Evolutionary conservation across 345 rosid species (phyloP).

Genomic region (Trapa bicornis): DNA sequence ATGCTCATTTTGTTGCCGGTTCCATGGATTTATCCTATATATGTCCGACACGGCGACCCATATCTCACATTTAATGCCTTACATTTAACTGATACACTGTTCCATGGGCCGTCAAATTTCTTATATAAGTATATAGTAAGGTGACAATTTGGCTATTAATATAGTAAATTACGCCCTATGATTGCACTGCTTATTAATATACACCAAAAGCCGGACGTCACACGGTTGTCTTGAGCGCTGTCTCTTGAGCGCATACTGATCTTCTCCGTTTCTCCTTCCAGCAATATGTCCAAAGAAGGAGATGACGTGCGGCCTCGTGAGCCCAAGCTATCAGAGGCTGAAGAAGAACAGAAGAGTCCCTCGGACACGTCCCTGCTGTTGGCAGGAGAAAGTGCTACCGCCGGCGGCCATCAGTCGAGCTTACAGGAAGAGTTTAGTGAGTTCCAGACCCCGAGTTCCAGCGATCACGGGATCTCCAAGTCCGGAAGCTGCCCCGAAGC

Average conservation of each 20-base stretch:
- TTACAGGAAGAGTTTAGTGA: constrained; percentile 7
- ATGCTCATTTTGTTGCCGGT: neutral
- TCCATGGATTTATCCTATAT: no score
- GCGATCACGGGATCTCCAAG: constrained; percentile 29
- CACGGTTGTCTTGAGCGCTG: neutral
- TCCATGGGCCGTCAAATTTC: no score
- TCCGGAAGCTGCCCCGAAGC: constrained; percentile 34
- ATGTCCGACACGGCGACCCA: no score
- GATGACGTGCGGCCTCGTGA: neutral
- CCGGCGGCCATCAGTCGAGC: neutral
- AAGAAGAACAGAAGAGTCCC: neutral
- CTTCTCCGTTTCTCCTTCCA: neutral
- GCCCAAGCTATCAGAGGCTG: constrained; percentile 1
- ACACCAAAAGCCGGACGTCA: no score
- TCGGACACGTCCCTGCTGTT: neutral
- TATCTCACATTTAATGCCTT: no score
- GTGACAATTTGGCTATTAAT: no score
- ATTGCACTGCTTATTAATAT: neutral
- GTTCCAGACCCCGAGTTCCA: constrained; percentile 35
- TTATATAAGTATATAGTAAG: no score
- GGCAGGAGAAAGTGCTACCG: neutral
- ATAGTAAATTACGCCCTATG: neutral
- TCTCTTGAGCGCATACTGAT: neutral
- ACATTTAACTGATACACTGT: no score
- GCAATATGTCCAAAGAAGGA: constrained; percentile 5